Conservation (phyloP, 2,329 filamentous ascomycete species). For the Aspergillus spinulosporus region DNA sequence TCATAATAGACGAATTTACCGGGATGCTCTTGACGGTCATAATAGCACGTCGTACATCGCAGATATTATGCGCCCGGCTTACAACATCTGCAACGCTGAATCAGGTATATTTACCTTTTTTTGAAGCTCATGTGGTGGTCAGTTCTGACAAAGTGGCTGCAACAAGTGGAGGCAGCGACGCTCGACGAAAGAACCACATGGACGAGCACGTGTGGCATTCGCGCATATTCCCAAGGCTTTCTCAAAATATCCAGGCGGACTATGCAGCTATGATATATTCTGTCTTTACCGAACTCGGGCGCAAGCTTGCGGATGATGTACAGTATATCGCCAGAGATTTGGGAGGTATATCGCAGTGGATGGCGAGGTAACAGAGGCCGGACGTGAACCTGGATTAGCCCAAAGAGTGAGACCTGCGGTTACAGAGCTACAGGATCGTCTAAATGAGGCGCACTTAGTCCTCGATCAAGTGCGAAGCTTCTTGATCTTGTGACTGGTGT, state of each 20-base stretch:
- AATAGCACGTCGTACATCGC: conserved; percentile 10
- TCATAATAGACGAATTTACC: not conserved
- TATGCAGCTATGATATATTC: not conserved
- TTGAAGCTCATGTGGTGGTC: no score
- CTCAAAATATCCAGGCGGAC: not conserved
- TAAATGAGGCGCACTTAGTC: conserved; percentile 2
- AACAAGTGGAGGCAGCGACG: conserved; percentile 1
- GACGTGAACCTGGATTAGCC: not conserved
- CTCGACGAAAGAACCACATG: conserved; percentile 9
- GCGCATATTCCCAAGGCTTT: not conserved
- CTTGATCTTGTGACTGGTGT: not conserved
- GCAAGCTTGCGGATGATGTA: not conserved
- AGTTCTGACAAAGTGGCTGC: not conserved
- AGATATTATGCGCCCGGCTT: conserved; percentile 8
- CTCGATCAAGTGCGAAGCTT: not conserved
- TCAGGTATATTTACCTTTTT: not conserved
- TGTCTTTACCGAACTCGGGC: not conserved
- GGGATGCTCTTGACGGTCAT: not conserved
- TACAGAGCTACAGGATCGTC: not conserved
- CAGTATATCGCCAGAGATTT: conserved; percentile 5
- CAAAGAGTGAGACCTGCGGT: not conserved
- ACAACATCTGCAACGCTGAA: not conserved
- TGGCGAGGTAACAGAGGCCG: conserved; percentile 9
- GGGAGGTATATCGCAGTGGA: conserved; percentile 2
- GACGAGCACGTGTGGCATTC: not conserved